These are phyloP conservation scores for Lentinus brumalis DNA, from an alignment of 768 basidiomycete species.

Conservation along the genomic window DNA sequence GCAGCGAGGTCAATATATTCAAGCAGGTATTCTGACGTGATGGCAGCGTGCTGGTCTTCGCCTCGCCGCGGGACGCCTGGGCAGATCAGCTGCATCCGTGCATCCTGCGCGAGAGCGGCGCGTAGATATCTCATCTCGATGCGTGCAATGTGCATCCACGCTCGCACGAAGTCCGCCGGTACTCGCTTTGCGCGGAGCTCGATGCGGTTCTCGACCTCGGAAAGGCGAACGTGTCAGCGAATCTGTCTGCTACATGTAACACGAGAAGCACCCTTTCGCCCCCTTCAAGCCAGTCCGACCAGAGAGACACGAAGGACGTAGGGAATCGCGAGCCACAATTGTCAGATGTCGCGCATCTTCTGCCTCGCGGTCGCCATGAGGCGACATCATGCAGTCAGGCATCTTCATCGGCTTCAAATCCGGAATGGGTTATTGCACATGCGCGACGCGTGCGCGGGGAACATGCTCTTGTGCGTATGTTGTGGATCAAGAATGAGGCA, in stretches of 20 bases:
- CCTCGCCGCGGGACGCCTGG: conserved; percentile 8
- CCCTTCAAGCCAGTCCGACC: too few species aligned
- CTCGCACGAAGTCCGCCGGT: too few species aligned
- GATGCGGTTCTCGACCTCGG: not conserved
- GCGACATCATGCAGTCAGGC: conserved; percentile 1
- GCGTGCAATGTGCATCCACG: not conserved
- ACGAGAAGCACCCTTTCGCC: not conserved
- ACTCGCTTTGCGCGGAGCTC: too few species aligned
- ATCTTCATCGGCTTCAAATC: not conserved
- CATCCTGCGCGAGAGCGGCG: not conserved
- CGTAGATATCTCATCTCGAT: conserved; percentile 2
- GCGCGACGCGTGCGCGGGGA: not conserved
- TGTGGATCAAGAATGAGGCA: not conserved
- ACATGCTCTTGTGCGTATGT: not conserved
- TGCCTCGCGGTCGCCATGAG: conserved; percentile 20
- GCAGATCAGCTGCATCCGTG: conserved; percentile 14
- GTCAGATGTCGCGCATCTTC: conserved; percentile 1
- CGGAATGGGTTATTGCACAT: not conserved
- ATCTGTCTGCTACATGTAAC: not conserved
- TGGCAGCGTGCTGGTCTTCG: conserved; percentile 12
- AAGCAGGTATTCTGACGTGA: conserved; percentile 8
- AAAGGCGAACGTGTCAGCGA: not conserved
- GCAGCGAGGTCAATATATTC: conserved; percentile 4
- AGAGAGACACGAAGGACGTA: not conserved
- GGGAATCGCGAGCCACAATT: not conserved